These are phyloP conservation scores for Pleurostoma richardsiae DNA, from an alignment of 2,329 filamentous ascomycete genomes.

Conservation along the genomic window DNA sequence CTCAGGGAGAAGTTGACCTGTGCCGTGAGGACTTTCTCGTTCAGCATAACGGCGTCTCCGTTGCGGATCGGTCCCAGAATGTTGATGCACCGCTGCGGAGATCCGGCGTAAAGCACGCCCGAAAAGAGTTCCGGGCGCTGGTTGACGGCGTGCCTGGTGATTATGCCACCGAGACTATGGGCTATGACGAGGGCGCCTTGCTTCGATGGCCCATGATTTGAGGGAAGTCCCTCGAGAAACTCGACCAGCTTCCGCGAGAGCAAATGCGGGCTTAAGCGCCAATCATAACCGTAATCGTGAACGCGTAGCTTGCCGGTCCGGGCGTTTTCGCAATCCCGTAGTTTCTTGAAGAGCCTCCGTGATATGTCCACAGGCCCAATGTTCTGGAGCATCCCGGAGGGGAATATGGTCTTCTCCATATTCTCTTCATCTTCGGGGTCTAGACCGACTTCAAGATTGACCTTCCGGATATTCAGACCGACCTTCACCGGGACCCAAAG, in stretches of 20 bases:
- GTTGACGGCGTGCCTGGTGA: slow-evolving; percentile 85
- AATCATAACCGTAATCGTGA: slow-evolving; percentile 93
- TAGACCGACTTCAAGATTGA: slow-evolving; percentile 83
- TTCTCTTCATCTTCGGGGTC: slow-evolving; percentile 75
- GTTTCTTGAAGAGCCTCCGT: slow-evolving; percentile 70
- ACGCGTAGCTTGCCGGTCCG: slow-evolving; percentile 67
- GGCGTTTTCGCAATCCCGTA: slow-evolving; percentile 70
- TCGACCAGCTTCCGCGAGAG: slow-evolving; percentile 66
- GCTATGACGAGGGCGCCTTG: slow-evolving; percentile 77
- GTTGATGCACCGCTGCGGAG: slow-evolving; percentile 82
- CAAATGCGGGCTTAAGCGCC: slow-evolving; percentile 78
- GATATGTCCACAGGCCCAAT: slow-evolving; percentile 91
- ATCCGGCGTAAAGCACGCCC: slow-evolving; percentile 80
- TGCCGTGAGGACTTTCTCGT: slow-evolving; percentile 83
- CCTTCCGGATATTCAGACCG: slow-evolving; percentile 84
- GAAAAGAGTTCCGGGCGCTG: slow-evolving; percentile 78
- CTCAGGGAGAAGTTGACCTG: slow-evolving; percentile 91
- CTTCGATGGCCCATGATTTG: slow-evolving; percentile 53
- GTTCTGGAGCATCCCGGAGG: slow-evolving; percentile 84
- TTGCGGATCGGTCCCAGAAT: slow-evolving; percentile 86
- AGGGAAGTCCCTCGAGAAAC: slow-evolving; percentile 70
- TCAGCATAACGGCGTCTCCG: slow-evolving; percentile 87
- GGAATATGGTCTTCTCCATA: slow-evolving; percentile 78
- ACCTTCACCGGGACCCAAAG: slow-evolving; percentile 94
- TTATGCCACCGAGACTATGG: slow-evolving; percentile 82